Evolutionary conservation across 805 yeast genomes (phyloP).

Genomic region (Kurtzmaniella cleridarum): DNA sequence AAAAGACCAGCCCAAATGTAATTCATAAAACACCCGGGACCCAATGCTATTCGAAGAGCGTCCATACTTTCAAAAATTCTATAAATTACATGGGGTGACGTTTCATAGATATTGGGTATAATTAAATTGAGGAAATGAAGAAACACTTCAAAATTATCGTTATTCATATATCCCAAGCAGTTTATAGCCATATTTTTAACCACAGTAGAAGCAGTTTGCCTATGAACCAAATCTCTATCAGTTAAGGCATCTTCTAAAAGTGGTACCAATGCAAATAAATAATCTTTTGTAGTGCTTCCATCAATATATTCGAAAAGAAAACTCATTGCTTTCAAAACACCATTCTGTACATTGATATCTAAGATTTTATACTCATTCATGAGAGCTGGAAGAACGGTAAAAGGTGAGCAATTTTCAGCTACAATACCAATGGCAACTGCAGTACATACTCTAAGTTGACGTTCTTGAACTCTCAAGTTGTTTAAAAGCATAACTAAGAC

Average conservation of each 20-base stretch:
- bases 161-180: slow-evolving; percentile 68
- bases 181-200: slow-evolving; percentile 77
- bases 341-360: slow-evolving; percentile 90
- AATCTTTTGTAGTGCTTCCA: slow-evolving; percentile 66
- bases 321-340: slow-evolving; percentile 84
- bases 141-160: slow-evolving; percentile 59
- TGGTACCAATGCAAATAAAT: slow-evolving; percentile 74
- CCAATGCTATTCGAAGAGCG: slow-evolving; percentile 64
- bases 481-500: slow-evolving; percentile 78
- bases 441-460: slow-evolving; percentile 93
- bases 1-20: slow-evolving; percentile 86
- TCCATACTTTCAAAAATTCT: slow-evolving; percentile 79
- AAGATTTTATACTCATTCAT: slow-evolving; percentile 95
- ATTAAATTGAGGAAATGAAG: slow-evolving; percentile 75
- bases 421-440: slow-evolving; percentile 98
- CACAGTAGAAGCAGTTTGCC: slow-evolving; percentile 93
- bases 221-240: slow-evolving; percentile 85
- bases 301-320: slow-evolving; percentile 92
- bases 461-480: slow-evolving; percentile 86
- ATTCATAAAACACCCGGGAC: slow-evolving; percentile 67
- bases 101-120: slow-evolving; percentile 86
- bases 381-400: slow-evolving; percentile 87
- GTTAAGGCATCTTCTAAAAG: slow-evolving; percentile 83
- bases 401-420: slow-evolving; percentile 89
- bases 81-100: slow-evolving; percentile 90